Evolutionary conservation across 192 early-diverging fungal genomes (phyloP).

Genomic region (Backusella macrospora): DNA sequence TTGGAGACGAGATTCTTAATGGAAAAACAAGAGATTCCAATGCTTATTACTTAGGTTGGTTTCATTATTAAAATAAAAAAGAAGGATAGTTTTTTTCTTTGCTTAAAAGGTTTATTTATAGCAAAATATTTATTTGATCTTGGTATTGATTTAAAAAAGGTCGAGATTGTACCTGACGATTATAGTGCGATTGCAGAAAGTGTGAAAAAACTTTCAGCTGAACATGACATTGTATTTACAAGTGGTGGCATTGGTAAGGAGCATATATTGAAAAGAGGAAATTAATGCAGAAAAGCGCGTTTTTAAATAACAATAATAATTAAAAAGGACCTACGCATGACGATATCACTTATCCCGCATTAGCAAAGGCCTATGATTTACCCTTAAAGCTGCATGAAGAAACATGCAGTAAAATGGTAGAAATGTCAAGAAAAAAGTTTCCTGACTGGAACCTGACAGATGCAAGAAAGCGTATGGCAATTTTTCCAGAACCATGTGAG

Average conservation of each 20-base stretch:
- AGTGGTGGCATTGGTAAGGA: constrained; percentile 69
- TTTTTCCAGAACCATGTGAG: constrained; percentile 50
- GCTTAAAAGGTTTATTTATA: neutral
- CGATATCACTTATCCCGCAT: constrained; percentile 66
- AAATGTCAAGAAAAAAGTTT: constrained; percentile 19
- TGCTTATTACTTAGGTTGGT: constrained; percentile 49
- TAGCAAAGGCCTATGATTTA: constrained; percentile 60
- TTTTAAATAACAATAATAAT: neutral
- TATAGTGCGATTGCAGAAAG: constrained; percentile 48
- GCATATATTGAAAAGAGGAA: neutral
- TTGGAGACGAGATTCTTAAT: constrained; percentile 76
- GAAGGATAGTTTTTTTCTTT: neutral
- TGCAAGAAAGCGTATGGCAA: constrained; percentile 67
- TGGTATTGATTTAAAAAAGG: constrained; percentile 59
- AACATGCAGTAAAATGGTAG: constrained; percentile 60
- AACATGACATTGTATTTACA: constrained; percentile 66
- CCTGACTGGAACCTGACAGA: constrained; percentile 36
- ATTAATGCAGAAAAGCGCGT: neutral
- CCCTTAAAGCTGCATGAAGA: constrained; percentile 53
- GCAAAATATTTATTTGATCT: constrained; percentile 63
- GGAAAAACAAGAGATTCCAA: constrained; percentile 74
- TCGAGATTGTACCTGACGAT: constrained; percentile 61
- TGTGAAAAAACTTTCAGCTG: constrained; percentile 48
- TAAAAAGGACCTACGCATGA: constrained; percentile 62
- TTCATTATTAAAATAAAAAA: neutral